Evolutionary conservation across 202 grass and related monocot species (phyloP), one percentile per base, ranked within the genome.

Genomic region (Hordeum pubiflorum): DNA sequence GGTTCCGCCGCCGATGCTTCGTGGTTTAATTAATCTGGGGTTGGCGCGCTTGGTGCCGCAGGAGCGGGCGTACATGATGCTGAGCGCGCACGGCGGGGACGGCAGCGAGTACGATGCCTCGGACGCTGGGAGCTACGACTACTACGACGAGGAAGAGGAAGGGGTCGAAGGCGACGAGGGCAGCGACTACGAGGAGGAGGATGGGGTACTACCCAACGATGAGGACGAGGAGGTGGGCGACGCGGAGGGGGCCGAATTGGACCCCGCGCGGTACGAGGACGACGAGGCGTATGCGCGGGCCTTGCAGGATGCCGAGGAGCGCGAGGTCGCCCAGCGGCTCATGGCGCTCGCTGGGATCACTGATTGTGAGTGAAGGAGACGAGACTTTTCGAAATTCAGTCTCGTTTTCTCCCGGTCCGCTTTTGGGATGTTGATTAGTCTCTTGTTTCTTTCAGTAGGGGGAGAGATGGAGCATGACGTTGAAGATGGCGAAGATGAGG

Each of bases 41-140:
- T n/a, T 54, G 20, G 5, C 27, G 69, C 11, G 31, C 7, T 68
- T 13, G 50, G 17, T n/a, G 17, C 50, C 44, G 74, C 92, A 98
- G 95, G 95, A 98, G 71, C 82, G 86, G 83, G 95, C 95, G 17
- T 98, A 94, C 85, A 91, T 93, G 92, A 88, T 94, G 95, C 86
- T 98, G 9, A 79, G 70, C 21, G 81, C 46, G 69, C 59, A 81
- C 36, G 54, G 85, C 62, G 89, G 65, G 18, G 85, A 89, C 22
- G 89, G 80, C 18, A 84, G 79, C 67, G 91, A 87, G 27, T 94
- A 97, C 82, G 81, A 3, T 34, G 87, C 70, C 63, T 91, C 86
- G 33, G 91, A 97, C 18, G 83, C 9, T 11, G 91, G 78, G 13
- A 94, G 83, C 79, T 94, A 89, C 54, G 84, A 92, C 18, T 52